A percentile compares a stretch with the other conserved stretches of the same genome.
phyloP scores from a whole-genome alignment of 1,139 yeast genomes.

The Zygoascus sp. region DNA sequence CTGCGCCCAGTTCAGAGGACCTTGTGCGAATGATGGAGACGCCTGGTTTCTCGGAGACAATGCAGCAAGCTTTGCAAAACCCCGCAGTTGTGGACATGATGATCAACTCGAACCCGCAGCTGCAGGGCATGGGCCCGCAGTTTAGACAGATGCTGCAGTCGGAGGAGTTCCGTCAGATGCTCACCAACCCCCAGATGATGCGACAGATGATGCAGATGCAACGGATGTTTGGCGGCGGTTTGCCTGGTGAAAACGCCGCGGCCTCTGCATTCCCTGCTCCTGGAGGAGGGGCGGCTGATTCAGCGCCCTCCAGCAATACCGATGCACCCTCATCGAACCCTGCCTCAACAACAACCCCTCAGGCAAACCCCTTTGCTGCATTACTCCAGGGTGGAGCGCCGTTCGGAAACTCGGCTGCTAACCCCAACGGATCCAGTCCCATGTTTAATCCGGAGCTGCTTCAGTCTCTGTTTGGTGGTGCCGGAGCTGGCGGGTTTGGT shows the following conservation, averaged over 20 bases:
- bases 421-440: constrained; percentile 20
- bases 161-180: constrained; percentile 78
- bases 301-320: constrained; percentile 16
- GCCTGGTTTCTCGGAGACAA: constrained; percentile 75
- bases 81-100: constrained; percentile 80
- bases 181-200: constrained; percentile 47
- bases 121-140: constrained; percentile 80
- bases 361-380: constrained; percentile 30
- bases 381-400: constrained; percentile 31
- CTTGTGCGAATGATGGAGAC: constrained; percentile 68
- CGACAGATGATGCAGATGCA: constrained; percentile 78
- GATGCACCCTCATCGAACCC: constrained; percentile 18
- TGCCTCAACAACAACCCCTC: constrained; percentile 17
- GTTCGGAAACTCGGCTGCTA: constrained; percentile 19
- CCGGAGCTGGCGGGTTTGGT: constrained; percentile 17
- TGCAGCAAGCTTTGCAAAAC: constrained; percentile 76
- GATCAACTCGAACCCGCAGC: constrained; percentile 78
- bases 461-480: constrained; percentile 25
- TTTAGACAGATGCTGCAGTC: constrained; percentile 81
- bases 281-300: constrained; percentile 25
- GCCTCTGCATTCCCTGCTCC: constrained; percentile 52
- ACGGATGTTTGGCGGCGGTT: constrained; percentile 36
- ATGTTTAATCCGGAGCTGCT: constrained; percentile 25
- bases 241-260: constrained; percentile 19
- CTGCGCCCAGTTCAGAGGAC: constrained; percentile 70